Conservation (phyloP, 75 land plant species). For the Azolla pinnata region DNA sequence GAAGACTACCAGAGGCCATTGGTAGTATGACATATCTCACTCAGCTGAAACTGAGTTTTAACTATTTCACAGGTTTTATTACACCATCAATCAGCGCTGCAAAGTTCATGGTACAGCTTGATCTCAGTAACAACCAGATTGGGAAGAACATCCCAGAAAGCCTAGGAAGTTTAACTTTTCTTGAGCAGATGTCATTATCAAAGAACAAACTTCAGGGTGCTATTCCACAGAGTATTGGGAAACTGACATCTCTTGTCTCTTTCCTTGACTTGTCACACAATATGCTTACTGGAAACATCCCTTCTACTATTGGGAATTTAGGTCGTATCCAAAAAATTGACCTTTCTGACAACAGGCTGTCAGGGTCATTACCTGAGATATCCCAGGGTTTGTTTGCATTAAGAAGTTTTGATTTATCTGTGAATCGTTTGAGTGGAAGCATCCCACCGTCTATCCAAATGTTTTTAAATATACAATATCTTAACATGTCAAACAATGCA, state of each 20-base stretch:
- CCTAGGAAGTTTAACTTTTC: conserved; percentile 2
- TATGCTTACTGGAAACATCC: conserved; percentile 17
- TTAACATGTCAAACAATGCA: background rate
- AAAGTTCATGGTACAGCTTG: background rate
- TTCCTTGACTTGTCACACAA: conserved; percentile 14
- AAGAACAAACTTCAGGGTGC: conserved; percentile 20
- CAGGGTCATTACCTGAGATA: conserved; percentile 15
- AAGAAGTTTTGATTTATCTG: background rate
- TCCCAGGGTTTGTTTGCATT: conserved; percentile 1
- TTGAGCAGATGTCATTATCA: conserved; percentile 9
- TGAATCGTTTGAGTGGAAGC: conserved; percentile 1
- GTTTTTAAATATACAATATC: background rate
- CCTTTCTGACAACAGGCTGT: conserved; percentile 20
- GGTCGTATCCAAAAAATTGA: conserved; percentile 18
- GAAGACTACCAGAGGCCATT: conserved; percentile 35
- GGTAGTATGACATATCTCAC: conserved; percentile 1
- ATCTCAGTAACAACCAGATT: conserved; percentile 9
- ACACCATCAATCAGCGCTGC: background rate
- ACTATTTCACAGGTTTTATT: conserved; percentile 8
- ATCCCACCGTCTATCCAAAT: background rate
- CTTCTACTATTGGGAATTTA: conserved; percentile 16
- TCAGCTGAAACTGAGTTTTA: background rate
- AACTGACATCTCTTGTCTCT: conserved; percentile 16
- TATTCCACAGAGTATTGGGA: conserved; percentile 15
- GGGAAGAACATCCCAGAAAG: conserved; percentile 4